Evolutionary conservation across 176 grass and related monocot species (phyloP), one percentile per base, ranked within the genome.

Genomic region (Urochloa ruziziensis): DNA sequence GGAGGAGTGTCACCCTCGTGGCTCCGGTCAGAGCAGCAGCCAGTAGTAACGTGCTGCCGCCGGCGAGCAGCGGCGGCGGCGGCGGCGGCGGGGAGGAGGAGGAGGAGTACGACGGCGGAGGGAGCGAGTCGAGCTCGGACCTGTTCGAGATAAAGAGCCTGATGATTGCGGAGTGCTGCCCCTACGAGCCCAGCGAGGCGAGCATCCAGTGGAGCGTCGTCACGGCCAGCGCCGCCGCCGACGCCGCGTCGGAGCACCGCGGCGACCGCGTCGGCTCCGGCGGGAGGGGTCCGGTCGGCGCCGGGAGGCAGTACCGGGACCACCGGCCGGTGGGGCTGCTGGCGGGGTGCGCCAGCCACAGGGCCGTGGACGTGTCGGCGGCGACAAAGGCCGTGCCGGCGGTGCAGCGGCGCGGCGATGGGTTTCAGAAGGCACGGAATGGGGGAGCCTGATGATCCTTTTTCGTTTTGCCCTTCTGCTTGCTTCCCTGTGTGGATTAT

Each of bases 61-160:
- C 62, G 8, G 34, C 7, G 30, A 27, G 13, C 21, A 60, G 11
- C 14, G 33, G 70, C 12, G 19, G 21, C 2, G 44, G 56, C 4
- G 73, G n/a, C 39, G 51, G 15, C 40, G 61, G 40, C 6, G 5
- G 25, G 0, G 32, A 37, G 23, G 62, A 37, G 12, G 40, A 78
- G 13, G 76, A 68, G 2, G 79, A 82, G 10, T 33, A 84, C 6
- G 57, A 73, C 0, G 89, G 62, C 37, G 67, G 56, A n/a, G 74
- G 89, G n/a, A 99, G 96, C 67, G 91, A 99, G 62, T 88, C 91
- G 77, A 99, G 96, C 65, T 99, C 96, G 11, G 93, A 99, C 81
- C 77, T 99, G 91, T 99, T 99, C 83, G 96, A 99, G 90, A 95
- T 99, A 75, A 94, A 90, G 86, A 94, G 91, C 78, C 59, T 94